phyloP scores from a whole-genome alignment of 305 asterid species.

The Solanum hybrid region DNA sequence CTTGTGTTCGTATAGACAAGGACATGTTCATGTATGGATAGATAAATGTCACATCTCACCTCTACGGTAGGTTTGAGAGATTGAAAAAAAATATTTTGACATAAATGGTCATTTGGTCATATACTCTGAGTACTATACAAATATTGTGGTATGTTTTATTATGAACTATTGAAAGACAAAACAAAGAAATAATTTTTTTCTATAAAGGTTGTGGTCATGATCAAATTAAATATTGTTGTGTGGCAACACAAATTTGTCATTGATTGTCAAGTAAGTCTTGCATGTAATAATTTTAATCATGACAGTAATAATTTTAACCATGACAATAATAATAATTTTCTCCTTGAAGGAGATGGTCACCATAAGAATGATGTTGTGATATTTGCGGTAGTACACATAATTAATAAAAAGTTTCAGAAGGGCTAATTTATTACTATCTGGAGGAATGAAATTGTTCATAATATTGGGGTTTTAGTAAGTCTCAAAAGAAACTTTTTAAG shows the following conservation, averaged over 20 bases:
- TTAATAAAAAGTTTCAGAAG: too few relatives aligned
- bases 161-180: neutral
- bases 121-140: neutral
- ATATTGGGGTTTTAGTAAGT: neutral
- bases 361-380: neutral
- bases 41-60: neutral
- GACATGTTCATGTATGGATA: neutral
- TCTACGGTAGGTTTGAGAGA: neutral
- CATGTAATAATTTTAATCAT: neutral
- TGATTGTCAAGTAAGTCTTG: neutral
- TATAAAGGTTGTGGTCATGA: neutral
- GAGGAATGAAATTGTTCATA: neutral
- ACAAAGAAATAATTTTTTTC: neutral
- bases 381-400: neutral
- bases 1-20: neutral
- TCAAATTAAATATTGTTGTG: neutral
- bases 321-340: neutral
- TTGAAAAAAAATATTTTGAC: neutral
- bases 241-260: neutral
- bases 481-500: neutral
- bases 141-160: too few relatives aligned
- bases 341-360: neutral
- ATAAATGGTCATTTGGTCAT: neutral
- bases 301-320: neutral
- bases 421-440: neutral